A percentile compares a stretch with the other conserved stretches of the same genome.
phyloP scores from a whole-genome alignment of 768 basidiomycete genomes.

The Gloeopeniophorella convolvens region DNA sequence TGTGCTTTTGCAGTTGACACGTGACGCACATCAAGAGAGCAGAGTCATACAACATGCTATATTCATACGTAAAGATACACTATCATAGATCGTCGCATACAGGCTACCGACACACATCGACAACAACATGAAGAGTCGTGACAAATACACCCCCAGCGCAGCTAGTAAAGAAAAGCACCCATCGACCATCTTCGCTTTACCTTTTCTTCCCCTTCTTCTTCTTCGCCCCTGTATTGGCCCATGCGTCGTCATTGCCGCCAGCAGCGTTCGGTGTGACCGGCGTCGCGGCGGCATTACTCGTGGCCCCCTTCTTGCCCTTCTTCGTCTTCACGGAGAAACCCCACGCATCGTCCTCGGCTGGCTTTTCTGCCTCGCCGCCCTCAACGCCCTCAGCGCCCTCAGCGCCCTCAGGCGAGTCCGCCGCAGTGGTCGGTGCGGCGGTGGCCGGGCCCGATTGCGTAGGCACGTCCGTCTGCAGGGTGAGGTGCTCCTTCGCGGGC shows the following conservation, averaged over 20 bases:
- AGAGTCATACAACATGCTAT: no score
- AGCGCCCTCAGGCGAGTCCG: constrained; percentile 10
- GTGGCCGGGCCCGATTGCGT: neutral
- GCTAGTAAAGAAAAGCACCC: no score
- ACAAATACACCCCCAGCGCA: no score
- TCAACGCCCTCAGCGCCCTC: constrained; percentile 4
- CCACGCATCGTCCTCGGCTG: neutral
- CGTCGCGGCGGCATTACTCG: neutral
- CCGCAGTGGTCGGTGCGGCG: neutral
- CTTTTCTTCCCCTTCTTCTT: neutral
- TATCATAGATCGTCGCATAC: no score
- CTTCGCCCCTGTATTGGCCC: neutral
- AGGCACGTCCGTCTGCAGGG: neutral
- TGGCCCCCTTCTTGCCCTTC: constrained; percentile 13
- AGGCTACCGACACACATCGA: no score
- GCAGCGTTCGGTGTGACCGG: neutral
- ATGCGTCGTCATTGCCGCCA: constrained; percentile 1
- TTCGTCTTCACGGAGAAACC: neutral
- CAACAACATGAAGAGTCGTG: no score
- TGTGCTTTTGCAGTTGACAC: no score
- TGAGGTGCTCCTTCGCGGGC: constrained; percentile 1
- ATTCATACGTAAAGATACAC: neutral
- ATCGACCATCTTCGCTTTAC: neutral
- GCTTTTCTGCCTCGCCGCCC: constrained; percentile 1
- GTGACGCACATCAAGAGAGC: no score